phyloP scores from a whole-genome alignment of 306 rosid genomes.

The Abrus precatorius region DNA sequence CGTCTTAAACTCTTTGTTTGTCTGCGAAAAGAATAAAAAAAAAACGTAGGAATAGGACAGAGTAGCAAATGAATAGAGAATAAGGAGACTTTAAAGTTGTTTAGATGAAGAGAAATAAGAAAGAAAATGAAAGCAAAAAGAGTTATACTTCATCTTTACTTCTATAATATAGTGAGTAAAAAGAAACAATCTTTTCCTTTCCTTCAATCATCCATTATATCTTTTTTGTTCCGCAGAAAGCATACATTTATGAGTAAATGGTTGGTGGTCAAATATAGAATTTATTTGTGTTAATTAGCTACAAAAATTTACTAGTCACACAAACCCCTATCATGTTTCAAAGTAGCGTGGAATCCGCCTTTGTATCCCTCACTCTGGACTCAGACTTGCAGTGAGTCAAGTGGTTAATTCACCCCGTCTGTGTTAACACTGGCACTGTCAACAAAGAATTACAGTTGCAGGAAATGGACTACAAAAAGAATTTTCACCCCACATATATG shows the following conservation, averaged over 20 bases:
- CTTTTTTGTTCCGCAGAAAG: background rate
- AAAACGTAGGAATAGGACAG: no score
- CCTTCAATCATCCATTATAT: background rate
- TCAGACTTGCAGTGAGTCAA: background rate
- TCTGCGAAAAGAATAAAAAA: no score
- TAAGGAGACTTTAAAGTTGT: no score
- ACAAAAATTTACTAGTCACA: background rate
- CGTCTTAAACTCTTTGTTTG: no score
- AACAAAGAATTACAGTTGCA: background rate
- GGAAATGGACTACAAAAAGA: background rate
- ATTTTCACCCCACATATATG: background rate
- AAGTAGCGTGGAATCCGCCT: background rate
- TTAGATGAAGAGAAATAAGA: no score
- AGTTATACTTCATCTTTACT: no score
- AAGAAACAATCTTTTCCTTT: background rate
- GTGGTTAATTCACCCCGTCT: background rate
- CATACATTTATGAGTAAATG: background rate
- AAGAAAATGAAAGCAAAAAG: no score
- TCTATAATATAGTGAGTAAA: background rate
- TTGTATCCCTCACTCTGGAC: background rate
- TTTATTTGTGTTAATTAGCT: background rate
- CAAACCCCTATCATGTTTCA: constrained; percentile 11
- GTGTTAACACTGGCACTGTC: background rate
- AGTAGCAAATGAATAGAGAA: no score
- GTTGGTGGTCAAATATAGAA: background rate